Base-by-base conservation (phyloP, 1,284 basidiomycete genomes). In the Ustilago sp. region DNA sequence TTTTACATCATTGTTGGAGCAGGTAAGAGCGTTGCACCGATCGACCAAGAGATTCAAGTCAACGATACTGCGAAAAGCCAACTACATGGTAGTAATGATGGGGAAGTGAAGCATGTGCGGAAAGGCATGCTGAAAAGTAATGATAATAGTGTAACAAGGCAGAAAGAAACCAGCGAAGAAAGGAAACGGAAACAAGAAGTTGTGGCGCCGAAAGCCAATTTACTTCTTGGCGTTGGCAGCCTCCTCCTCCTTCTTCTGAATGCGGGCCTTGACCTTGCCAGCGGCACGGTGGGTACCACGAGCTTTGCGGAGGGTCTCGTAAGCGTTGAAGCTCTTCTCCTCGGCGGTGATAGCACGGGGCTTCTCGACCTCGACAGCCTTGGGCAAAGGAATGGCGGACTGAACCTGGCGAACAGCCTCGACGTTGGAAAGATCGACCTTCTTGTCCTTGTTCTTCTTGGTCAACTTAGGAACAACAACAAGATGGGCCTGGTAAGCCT, bases 281-380 rank as follows among this genome's bases (percentile, higher is more conserved):
- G 93, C 94, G 89, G 93, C 90, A 86, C 95, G 91, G 82, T 92
- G 90, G 86, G 91, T 89, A 80, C 94, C 93, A 83, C 95, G 93
- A 80, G 92, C 91, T 79, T 90, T 88, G 86, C 97, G 95, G 86
- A 98, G 93, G 81, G 94, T 90, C 87, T 90, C 90, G 92, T 90
- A 98, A 19, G 86, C 86, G 85, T 93, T 86, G 89, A 94, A 93
- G 81, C 92, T 90, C 87, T 92, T 93, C 89, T 99, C 96, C 86
- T 94, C 94, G 65, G 89, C 88, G 79, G 94, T 94, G 88, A 99
- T 98, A 88, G 93, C 92, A 87, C 96, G 94, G 85, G 97, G 95
- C 64, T 90, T 88, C 88, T 99, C 97, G 70, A 77, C 72, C 84
- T 89, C 90, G 69, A 88, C 87, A 87, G 90, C 91, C 69, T 90